These are phyloP conservation scores for Zizania latifolia DNA, from an alignment of 176 grass and related monocot genomes.

Conservation along the genomic window DNA sequence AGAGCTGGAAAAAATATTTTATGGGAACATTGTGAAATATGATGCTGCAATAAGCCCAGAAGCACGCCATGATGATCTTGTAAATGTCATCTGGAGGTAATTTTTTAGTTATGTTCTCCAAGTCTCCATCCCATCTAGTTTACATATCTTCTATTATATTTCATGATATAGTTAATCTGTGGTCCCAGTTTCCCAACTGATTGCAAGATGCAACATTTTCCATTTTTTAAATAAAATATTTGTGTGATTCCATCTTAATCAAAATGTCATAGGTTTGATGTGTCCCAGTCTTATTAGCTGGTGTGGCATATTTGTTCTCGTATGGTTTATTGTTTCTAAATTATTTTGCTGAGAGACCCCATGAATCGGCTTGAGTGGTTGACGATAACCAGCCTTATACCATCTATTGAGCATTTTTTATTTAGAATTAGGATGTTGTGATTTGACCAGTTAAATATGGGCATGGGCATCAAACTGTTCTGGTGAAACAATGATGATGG, in stretches of 20 bases:
- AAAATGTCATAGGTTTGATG: background rate
- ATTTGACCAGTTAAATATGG: background rate
- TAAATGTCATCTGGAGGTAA: constrained; percentile 97
- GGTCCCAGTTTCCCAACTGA: background rate
- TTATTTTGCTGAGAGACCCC: background rate
- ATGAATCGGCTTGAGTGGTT: background rate
- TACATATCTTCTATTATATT: background rate
- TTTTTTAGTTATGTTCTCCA: background rate
- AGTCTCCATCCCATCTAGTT: background rate
- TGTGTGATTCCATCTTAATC: background rate
- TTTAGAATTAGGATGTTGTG: background rate
- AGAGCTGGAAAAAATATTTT: constrained; percentile 99
- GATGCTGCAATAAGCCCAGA: constrained; percentile 71
- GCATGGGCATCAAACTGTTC: background rate
- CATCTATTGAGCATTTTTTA: background rate
- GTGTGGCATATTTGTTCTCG: background rate
- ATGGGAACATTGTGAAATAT: constrained; percentile 96
- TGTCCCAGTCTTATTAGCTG: background rate
- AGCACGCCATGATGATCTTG: constrained; percentile 79
- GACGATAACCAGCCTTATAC: too few relatives aligned
- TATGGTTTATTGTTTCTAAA: too few relatives aligned
- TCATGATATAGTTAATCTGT: background rate
- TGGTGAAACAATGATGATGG: background rate
- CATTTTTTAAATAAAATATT: background rate
- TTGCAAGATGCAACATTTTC: background rate